Evolutionary conservation across 163 green algal genomes (phyloP), one percentile per base, ranked within the genome.

Genomic region (Prototheca wickerhamii): DNA sequence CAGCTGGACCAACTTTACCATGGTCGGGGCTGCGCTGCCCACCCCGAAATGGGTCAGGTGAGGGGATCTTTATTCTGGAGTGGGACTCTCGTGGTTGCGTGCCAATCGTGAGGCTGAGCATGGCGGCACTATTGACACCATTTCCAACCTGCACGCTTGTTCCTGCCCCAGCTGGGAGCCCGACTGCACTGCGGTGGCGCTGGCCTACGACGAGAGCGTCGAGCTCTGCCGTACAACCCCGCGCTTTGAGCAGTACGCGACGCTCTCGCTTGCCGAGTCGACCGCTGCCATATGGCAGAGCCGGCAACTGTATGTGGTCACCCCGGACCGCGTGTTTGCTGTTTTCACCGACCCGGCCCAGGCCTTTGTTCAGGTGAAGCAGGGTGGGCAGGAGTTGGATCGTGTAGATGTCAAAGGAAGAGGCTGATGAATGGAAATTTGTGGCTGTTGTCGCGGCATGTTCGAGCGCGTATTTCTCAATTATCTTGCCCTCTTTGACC

Each of bases 281-380:
- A 65, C 68, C 28, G 59, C 64, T 34, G 65, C 77, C 67, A 52
- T 90, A 64, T 89, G 82, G 74, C 62, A 74, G 67, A 61, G 58
- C 37, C 76, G 82, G 0, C 85, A 91, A 78, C 75, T 93, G 34
- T 90, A 80, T 59, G 58, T 90, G 53, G 67, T 76, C 46, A 87
- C 80, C 3, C 76, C 76, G 33, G 82, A 76, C 58, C 51, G 69
- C 21, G 15, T 87, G 42, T 55, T 80, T 35, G 64, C 74, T 21
- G 71, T 72, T 3, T 86, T 87, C 67, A 72, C 72, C n/a, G 65
- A 80, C 60, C 69, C 79, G 7, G 59, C 65, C 10, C 44, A 69
- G 55, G 21, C 37, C 4, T 75, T 74, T 69, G 72, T 79, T 44
- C 65, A 78, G 61, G 65, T 66, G n/a, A n/a, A 33, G 28, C 28